phyloP scores from a whole-genome alignment of 2,329 filamentous ascomycete species.

The Diaporthe caulivora region DNA sequence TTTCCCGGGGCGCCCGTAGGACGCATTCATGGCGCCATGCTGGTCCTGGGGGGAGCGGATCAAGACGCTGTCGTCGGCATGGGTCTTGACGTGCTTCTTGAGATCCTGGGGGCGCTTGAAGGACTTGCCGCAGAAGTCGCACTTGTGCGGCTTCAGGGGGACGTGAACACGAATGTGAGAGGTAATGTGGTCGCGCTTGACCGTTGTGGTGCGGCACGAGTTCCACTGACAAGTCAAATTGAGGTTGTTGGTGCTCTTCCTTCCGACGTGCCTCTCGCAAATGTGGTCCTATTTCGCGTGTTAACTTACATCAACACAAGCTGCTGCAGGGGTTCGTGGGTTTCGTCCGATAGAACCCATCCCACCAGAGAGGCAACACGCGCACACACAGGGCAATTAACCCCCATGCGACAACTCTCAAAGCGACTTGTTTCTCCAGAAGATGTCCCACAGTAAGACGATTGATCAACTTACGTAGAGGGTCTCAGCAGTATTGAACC shows the following conservation, averaged over 20 bases:
- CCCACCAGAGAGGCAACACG: background rate
- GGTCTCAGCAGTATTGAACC: slow-evolving; percentile 67
- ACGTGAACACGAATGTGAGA: slow-evolving; percentile 99
- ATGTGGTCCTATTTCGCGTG: slow-evolving; percentile 82
- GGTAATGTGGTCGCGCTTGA: slow-evolving; percentile 99
- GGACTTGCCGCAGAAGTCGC: slow-evolving; percentile 97
- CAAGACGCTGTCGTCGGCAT: slow-evolving; percentile 92
- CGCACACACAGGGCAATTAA: background rate
- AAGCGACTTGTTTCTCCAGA: background rate
- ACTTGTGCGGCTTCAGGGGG: slow-evolving; percentile 99
- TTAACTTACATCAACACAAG: slow-evolving; percentile 21
- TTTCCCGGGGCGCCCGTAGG: slow-evolving; percentile 68
- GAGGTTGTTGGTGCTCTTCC: slow-evolving; percentile 99
- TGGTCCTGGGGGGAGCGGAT: slow-evolving; percentile 65
- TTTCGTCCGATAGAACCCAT: background rate
- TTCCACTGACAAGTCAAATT: slow-evolving; percentile 98
- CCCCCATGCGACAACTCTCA: background rate
- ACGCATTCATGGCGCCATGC: slow-evolving; percentile 61
- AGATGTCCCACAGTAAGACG: no score
- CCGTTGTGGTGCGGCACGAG: slow-evolving; percentile 93
- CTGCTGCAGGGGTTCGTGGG: background rate
- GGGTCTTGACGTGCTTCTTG: slow-evolving; percentile 99
- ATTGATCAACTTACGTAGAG: slow-evolving; percentile 67
- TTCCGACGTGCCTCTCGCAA: slow-evolving; percentile 96
- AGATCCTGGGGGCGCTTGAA: slow-evolving; percentile 99